phyloP scores from a whole-genome alignment of 257 asterid genomes.

The Plantago elongata region DNA sequence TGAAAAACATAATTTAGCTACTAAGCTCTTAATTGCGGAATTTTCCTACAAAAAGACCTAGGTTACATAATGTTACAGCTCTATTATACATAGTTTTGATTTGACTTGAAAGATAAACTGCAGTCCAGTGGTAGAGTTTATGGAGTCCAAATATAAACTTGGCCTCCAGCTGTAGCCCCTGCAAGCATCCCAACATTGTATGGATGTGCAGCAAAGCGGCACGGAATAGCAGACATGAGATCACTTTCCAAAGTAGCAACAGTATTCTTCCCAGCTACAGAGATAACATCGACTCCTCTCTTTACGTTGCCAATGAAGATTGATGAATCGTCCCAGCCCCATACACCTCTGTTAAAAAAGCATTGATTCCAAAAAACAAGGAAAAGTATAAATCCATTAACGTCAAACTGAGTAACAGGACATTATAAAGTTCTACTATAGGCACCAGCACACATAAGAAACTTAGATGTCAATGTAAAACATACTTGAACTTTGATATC shows the following conservation, averaged over 20 bases:
- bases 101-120: neutral
- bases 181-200: constrained; percentile 67
- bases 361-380: constrained; percentile 2
- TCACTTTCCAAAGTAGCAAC: constrained; percentile 60
- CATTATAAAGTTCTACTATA: no score
- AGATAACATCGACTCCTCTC: constrained; percentile 67
- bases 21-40: no score
- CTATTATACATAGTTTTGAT: neutral
- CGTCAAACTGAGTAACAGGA: neutral
- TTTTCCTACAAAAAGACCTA: no score
- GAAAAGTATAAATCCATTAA: neutral
- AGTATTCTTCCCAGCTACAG: constrained; percentile 28
- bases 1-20: no score
- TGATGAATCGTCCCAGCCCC: constrained; percentile 98
- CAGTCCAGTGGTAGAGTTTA: constrained; percentile 4
- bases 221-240: constrained; percentile 56
- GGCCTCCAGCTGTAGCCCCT: constrained; percentile 73
- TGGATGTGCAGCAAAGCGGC: constrained; percentile 62
- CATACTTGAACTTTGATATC: constrained; percentile 75
- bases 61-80: no score
- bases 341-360: constrained; percentile 53
- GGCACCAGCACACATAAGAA: neutral
- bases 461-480: neutral
- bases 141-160: constrained; percentile 65
- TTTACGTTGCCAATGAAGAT: constrained; percentile 72